phyloP scores from a whole-genome alignment of 441 rosid species.

The Geranium incanum region DNA sequence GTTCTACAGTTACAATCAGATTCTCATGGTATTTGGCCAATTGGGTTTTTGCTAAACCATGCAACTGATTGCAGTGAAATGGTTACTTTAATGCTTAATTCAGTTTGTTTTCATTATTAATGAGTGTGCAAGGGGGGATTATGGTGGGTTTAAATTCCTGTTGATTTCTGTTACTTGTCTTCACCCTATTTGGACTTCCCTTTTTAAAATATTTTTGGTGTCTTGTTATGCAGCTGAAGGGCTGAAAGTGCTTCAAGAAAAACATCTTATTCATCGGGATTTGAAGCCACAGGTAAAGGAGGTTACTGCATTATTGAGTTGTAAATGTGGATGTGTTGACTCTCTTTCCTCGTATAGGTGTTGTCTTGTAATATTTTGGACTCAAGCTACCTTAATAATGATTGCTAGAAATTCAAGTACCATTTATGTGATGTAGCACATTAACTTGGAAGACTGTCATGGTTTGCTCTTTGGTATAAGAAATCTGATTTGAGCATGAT shows the following conservation, averaged over 20 bases:
- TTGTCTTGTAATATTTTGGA: neutral
- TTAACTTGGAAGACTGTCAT: neutral
- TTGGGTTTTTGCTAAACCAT: neutral
- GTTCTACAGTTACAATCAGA: slow-evolving; percentile 1
- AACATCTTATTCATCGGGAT: slow-evolving; percentile 73
- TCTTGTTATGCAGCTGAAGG: slow-evolving; percentile 55
- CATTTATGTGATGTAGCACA: neutral
- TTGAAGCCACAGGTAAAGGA: slow-evolving; percentile 69
- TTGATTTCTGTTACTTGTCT: neutral
- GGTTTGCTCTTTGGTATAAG: neutral
- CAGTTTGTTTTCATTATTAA: slow-evolving; percentile 7
- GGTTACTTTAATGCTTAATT: neutral
- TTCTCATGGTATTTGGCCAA: neutral
- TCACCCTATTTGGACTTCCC: neutral
- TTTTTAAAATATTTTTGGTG: slow-evolving; percentile 2
- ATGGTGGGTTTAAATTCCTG: neutral
- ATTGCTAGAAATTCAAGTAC: neutral
- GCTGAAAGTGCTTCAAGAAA: slow-evolving; percentile 72
- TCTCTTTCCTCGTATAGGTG: neutral
- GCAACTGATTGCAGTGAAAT: neutral
- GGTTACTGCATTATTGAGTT: neutral
- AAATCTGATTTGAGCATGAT: slow-evolving; percentile 2
- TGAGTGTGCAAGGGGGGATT: slow-evolving; percentile 7
- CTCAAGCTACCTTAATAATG: neutral
- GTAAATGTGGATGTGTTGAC: neutral